Base-by-base conservation (phyloP, 148 eudicot species). In the Amaranthus hypochondriacus region DNA sequence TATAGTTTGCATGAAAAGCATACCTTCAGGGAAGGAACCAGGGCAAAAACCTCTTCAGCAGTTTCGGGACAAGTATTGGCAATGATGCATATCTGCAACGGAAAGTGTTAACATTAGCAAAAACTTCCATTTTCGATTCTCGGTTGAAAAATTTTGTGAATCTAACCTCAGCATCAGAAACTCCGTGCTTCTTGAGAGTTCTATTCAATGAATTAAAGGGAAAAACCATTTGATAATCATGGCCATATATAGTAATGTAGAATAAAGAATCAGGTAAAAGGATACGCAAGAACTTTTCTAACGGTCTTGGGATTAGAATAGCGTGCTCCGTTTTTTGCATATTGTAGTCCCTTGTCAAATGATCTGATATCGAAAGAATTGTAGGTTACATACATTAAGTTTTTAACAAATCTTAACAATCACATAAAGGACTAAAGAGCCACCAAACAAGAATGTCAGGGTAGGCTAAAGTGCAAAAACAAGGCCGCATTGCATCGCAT, bases 1-100 rank as follows among this genome's bases (percentile, higher is more conserved):
- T 18, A 52, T 11, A 49, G 15, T 7, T 68, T 49, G 15, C 59
- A 66, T 44, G 44, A 7, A 65, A 7, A 28, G 39, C 81, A 71
- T 85, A 92, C 98, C 98, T 95, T 92, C 73, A 95, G 76, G 54
- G 92, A 85, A 69, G 98, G 92, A 47, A 95, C 62, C n/a, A 91
- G 80, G 56, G 93, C 93, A 81, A 88, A 88, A 67, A 81, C 84
- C 84, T 95, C 97, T 58, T 87, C 89, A 55, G 74, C 69, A 61
- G 92, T 82, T 66, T 92, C 97, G 57, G 93, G 85, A 77, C 78
- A 77, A 47, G 81, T 77, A 79, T 95, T 95, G 62, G 89, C 93
- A 80, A 92, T 90, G 72, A 86, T 48, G 73, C 98, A 92, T 9
- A 90, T 81, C 98, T 94, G 93, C 75, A 82, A 64, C 21, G 57